A percentile compares a stretch with the other conserved stretches of the same genome.
phyloP scores from a whole-genome alignment of 1,284 basidiomycete species.

The Crepidotus sp. region DNA sequence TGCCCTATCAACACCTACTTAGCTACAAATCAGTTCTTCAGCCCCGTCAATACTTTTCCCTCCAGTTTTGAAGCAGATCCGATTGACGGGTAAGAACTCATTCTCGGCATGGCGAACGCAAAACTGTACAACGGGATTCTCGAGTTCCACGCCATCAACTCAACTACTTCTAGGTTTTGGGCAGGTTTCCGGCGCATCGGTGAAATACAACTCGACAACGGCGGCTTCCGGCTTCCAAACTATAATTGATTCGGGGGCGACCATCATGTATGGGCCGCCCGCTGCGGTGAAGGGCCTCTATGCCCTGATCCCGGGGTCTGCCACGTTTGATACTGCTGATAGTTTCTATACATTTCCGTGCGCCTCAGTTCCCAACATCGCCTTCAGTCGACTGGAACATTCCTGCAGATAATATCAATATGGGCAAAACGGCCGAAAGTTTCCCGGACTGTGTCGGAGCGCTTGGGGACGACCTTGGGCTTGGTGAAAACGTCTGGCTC shows the following conservation, averaged over 20 bases:
- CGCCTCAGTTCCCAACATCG: constrained; percentile 3
- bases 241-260: constrained; percentile 36
- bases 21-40: constrained; percentile 14
- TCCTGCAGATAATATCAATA: constrained; percentile 16
- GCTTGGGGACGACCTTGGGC: constrained; percentile 13
- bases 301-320: constrained; percentile 8
- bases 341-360: constrained; percentile 17
- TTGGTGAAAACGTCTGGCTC: constrained; percentile 16
- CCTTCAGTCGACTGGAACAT: constrained; percentile 17
- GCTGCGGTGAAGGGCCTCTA: constrained; percentile 25
- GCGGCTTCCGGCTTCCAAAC: constrained; percentile 21
- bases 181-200: constrained; percentile 14
- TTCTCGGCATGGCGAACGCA: constrained; percentile 13
- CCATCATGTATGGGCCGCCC: constrained; percentile 39
- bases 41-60: constrained; percentile 17
- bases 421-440: constrained; percentile 13
- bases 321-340: constrained; percentile 9
- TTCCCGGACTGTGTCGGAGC: constrained; percentile 15
- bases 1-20: not conserved
- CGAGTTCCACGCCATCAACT: constrained; percentile 11
- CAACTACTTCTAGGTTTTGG: constrained; percentile 14
- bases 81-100: constrained; percentile 13
- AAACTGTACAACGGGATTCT: constrained; percentile 7
- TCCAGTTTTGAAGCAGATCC: constrained; percentile 11
- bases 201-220: constrained; percentile 12